Percentiles rank a stretch among this genome's conserved stretches.
These are phyloP conservation scores for Amphibolis antarctica DNA, from an alignment of 106 monocot genomes.

Conservation along the genomic window DNA sequence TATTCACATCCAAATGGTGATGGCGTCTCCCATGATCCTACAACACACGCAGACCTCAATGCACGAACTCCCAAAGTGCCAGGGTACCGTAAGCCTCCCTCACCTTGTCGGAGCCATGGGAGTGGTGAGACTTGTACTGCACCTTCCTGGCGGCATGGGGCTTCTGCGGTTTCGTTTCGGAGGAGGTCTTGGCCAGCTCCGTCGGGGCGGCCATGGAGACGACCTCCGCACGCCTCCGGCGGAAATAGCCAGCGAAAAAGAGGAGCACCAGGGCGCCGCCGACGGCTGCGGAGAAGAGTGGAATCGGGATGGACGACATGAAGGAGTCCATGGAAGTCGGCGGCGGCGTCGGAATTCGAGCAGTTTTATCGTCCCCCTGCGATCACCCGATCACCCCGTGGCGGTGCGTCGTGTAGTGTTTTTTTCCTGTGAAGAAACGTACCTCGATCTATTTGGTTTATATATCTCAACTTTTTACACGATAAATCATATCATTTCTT, in stretches of 20 bases:
- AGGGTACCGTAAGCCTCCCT: too few species aligned
- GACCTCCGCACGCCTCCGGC: constrained; percentile 65
- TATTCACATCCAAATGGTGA: constrained; percentile 81
- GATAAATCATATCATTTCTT: too few species aligned
- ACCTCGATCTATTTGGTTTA: too few species aligned
- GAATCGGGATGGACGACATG: constrained; percentile 41
- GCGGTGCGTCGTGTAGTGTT: too few species aligned
- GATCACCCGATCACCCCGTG: too few species aligned
- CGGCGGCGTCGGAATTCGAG: constrained; percentile 7
- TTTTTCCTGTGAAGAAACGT: too few species aligned
- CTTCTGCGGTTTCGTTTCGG: constrained; percentile 13
- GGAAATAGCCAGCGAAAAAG: constrained; percentile 85
- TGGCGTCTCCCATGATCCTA: constrained; percentile 64
- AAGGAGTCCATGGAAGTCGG: constrained; percentile 14
- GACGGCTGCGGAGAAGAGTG: constrained; percentile 43
- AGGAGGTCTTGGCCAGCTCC: background rate
- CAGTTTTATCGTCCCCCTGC: too few species aligned
- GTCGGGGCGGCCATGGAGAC: constrained; percentile 20
- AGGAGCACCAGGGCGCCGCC: constrained; percentile 52
- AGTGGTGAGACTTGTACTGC: constrained; percentile 25
- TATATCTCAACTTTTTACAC: too few species aligned
- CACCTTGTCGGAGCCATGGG: constrained; percentile 51
- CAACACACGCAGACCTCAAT: background rate
- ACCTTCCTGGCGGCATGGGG: constrained; percentile 15
- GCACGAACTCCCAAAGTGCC: background rate